A percentile compares a stretch with the other conserved stretches of the same genome.
Evolutionary conservation across 148 eudicot genomes (phyloP).

Genomic region (Rhododendron simsii): DNA sequence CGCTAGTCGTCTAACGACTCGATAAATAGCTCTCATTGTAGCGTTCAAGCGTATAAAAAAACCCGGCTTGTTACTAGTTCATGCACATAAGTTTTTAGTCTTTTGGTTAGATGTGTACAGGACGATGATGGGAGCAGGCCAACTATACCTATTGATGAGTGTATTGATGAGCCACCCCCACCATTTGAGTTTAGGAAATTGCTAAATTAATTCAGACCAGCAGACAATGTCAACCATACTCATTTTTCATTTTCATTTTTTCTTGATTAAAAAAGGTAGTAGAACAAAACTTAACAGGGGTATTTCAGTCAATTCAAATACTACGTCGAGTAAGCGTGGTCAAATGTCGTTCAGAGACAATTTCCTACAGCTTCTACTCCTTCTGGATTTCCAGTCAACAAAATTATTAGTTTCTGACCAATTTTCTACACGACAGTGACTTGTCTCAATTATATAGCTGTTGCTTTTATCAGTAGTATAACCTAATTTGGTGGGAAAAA

Average conservation of each 20-base stretch:
- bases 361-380: neutral
- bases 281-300: neutral
- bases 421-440: neutral
- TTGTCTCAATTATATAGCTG: neutral
- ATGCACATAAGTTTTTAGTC: neutral
- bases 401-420: neutral
- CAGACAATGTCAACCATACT: neutral
- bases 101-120: neutral
- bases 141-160: slow-evolving; percentile 1
- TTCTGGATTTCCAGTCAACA: neutral
- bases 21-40: neutral
- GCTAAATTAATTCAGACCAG: neutral
- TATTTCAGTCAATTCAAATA: neutral
- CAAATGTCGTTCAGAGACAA: neutral
- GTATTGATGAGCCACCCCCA: neutral
- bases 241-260: neutral
- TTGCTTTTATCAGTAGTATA: neutral
- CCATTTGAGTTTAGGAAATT: neutral
- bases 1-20: neutral
- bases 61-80: neutral
- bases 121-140: neutral
- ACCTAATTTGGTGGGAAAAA: neutral
- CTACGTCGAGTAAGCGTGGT: neutral
- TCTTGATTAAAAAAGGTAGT: neutral
- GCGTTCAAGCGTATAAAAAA: neutral